Evolutionary conservation across 2,329 filamentous ascomycete genomes (phyloP), one percentile per base, ranked within the genome.

Genomic region (Curvularia sp.): DNA sequence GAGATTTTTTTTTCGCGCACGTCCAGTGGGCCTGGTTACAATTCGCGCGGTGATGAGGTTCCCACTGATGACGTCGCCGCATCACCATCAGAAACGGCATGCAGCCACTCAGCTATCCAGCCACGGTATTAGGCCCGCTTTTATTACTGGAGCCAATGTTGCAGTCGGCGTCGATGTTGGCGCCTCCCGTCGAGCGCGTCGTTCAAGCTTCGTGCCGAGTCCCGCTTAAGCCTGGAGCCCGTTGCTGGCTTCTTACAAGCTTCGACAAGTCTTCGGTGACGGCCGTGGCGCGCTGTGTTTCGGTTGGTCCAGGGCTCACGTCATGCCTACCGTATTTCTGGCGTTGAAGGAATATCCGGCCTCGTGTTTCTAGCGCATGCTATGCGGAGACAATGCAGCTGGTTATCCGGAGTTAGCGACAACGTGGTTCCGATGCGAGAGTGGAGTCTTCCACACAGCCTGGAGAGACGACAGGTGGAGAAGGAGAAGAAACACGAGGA

Each of bases 121-220:
- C 38, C 46, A 46, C 47, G 63, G 64, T 63, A 55, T 57, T 58
- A 30, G 62, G 15, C 62, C 68, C 68, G 57, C 56, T 65, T 62
- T 68, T 66, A 47, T 41, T 48, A 53, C 63, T 70, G 67, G 62
- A 69, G 66, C 64, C 55, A 49, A 49, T 39, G 57, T 53, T 35
- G 31, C 47, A 52, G 52, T 53, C 66, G 66, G 65, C 44, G 53
- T 39, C 9, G 30, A 39, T 39, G 38, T 49, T 43, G 22, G 20
- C 53, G 54, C 48, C 42, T 52, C 63, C 63, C 61, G 66, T 50
- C 30, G 28, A 47, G 6, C 33, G 49, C 31, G 57, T 66, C 64
- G 61, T 65, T 67, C 67, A 55, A 62, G 55, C 57, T 57, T 26
- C 20, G 38, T 50, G 52, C 58, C 55, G 60, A 54, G 51, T 49